Evolutionary conservation across 805 yeast genomes (phyloP).

Genomic region (Saccharomycopsis sp.): DNA sequence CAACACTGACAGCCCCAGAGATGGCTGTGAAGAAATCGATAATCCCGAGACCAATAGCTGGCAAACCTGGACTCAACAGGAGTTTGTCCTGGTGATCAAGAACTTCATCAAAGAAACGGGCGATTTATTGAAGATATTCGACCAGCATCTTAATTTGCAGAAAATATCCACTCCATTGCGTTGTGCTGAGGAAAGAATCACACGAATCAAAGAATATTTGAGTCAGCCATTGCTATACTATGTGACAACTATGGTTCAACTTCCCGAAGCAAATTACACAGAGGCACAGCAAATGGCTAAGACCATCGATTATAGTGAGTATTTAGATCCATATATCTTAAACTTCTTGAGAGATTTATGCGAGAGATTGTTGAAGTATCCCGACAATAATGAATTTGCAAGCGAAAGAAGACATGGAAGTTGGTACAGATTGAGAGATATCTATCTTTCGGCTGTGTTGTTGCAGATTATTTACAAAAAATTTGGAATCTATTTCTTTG

Average conservation of each 20-base stretch:
- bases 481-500: conserved; percentile 19
- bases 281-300: neutral
- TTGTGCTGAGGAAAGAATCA: conserved; percentile 20
- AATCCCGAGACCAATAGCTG: conserved; percentile 12
- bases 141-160: conserved; percentile 16
- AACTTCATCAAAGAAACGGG: conserved; percentile 18
- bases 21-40: neutral
- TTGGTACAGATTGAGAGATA: conserved; percentile 21
- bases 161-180: conserved; percentile 18
- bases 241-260: conserved; percentile 14
- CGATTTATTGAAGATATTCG: conserved; percentile 17
- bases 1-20: neutral
- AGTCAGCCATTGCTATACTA: conserved; percentile 18
- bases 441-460: conserved; percentile 12
- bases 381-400: conserved; percentile 18
- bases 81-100: conserved; percentile 14
- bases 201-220: conserved; percentile 18
- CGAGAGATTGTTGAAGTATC: conserved; percentile 11
- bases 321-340: conserved; percentile 14
- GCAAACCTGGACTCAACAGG: conserved; percentile 12
- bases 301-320: conserved; percentile 9
- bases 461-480: conserved; percentile 19
- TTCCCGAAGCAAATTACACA: conserved; percentile 18
- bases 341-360: conserved; percentile 16
- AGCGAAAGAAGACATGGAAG: conserved; percentile 21